A percentile compares a stretch with the other conserved stretches of the same genome.
phyloP scores from a whole-genome alignment of 345 rosid species.

The Acer saccharum region DNA sequence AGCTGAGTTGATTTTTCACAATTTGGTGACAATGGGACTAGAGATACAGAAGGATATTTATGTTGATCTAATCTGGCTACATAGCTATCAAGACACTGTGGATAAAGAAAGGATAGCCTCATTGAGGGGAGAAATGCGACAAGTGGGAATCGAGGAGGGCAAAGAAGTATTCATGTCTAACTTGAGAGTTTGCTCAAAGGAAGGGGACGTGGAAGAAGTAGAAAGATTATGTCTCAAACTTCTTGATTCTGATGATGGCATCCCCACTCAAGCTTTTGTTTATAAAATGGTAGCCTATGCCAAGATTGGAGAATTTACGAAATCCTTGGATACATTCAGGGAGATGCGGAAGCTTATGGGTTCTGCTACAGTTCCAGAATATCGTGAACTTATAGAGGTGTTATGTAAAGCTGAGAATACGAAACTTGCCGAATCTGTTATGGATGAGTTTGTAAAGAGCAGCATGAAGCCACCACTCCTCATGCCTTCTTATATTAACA shows the following conservation, averaged over 20 bases:
- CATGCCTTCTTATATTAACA: conserved; percentile 54
- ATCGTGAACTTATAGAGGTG: conserved; percentile 73
- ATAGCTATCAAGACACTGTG: conserved; percentile 70
- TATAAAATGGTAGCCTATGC: conserved; percentile 80
- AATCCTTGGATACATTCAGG: conserved; percentile 61
- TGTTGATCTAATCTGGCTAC: conserved; percentile 76
- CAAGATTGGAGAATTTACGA: conserved; percentile 47
- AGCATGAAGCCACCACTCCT: conserved; percentile 59
- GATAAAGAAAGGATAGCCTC: conserved; percentile 55
- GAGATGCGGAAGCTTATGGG: conserved; percentile 64
- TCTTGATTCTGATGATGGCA: conserved; percentile 26
- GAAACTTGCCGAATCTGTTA: conserved; percentile 61
- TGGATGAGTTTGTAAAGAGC: conserved; percentile 59
- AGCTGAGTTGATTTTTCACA: conserved; percentile 83
- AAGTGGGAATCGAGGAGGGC: conserved; percentile 60
- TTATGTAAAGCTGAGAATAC: conserved; percentile 50
- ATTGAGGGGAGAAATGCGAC: conserved; percentile 65
- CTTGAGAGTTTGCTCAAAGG: conserved; percentile 73
- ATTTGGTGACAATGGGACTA: conserved; percentile 62
- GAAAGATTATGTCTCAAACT: conserved; percentile 70
- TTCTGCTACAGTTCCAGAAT: conserved; percentile 53
- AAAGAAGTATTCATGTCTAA: conserved; percentile 67
- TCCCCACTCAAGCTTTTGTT: conserved; percentile 71
- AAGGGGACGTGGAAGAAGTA: conserved; percentile 62
- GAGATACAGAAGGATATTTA: conserved; percentile 75